Percentiles rank a stretch among this genome's conserved stretches.
Conservation (phyloP, 2,329 filamentous ascomycete genomes). For the Helotiales sp. region DNA sequence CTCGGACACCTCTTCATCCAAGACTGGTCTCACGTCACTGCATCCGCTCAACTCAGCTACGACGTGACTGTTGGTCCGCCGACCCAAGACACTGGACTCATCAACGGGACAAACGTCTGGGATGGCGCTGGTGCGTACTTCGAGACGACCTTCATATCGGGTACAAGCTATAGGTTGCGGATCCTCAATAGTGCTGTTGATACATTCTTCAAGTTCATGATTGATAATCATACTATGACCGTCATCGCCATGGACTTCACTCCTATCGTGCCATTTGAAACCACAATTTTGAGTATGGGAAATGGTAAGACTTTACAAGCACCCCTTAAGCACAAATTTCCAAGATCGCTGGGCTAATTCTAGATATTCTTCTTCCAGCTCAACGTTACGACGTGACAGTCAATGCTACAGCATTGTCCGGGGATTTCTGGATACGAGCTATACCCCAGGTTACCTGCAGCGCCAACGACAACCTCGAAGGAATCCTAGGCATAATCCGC, state of each 20-base stretch:
- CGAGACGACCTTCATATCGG: not conserved
- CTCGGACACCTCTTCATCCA: constrained; percentile 45
- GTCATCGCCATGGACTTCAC: constrained; percentile 64
- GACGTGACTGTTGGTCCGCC: constrained; percentile 25
- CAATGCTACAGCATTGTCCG: constrained; percentile 48
- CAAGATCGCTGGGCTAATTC: too few species aligned
- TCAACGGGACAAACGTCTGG: constrained; percentile 27
- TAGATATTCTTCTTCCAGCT: too few species aligned
- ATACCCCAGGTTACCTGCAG: constrained; percentile 2
- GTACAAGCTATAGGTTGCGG: constrained; percentile 5
- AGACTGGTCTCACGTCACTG: constrained; percentile 15
- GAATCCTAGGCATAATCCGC: constrained; percentile 12
- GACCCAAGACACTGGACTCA: constrained; percentile 25
- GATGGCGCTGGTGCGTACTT: too few species aligned
- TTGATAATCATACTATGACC: constrained; percentile 53
- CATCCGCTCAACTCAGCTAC: constrained; percentile 31
- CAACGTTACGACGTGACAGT: too few species aligned
- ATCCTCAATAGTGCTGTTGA: constrained; percentile 1
- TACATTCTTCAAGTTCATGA: constrained; percentile 40
- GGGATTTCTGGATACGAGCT: constrained; percentile 48
- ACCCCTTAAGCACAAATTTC: too few species aligned
- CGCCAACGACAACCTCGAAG: constrained; percentile 12
- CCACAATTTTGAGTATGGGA: constrained; percentile 55
- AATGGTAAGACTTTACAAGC: too few species aligned
- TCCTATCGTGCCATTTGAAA: constrained; percentile 59